A percentile compares a stretch with the other conserved stretches of the same genome.
Evolutionary conservation across 2,329 filamentous ascomycete species (phyloP).

Genomic region (Stagonosporopsis cucurbitacearum): DNA sequence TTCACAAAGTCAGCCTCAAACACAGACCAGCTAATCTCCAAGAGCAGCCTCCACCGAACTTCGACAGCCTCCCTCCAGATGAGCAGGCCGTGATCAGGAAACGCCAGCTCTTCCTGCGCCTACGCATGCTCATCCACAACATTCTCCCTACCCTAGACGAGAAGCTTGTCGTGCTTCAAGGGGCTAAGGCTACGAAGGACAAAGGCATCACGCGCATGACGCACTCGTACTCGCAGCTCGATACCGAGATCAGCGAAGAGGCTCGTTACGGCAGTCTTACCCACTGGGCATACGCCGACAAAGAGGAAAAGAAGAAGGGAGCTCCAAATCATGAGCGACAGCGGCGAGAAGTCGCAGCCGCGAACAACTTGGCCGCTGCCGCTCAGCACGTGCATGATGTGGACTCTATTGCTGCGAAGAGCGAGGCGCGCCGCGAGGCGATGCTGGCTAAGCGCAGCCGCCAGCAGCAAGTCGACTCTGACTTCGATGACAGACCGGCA

Average conservation of each 20-base stretch:
- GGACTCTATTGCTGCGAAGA: constrained; percentile 79
- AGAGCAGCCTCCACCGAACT: constrained; percentile 37
- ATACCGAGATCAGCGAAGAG: constrained; percentile 90
- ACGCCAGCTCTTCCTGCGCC: constrained; percentile 77
- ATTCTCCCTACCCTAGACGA: constrained; percentile 93
- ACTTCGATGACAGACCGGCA: constrained; percentile 71
- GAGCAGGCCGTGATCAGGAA: constrained; percentile 65
- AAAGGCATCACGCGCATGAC: constrained; percentile 86
- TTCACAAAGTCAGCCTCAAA: constrained; percentile 41
- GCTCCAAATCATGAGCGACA: constrained; percentile 73
- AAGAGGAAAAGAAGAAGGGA: constrained; percentile 64
- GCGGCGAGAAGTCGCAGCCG: constrained; percentile 77
- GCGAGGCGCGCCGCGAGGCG: constrained; percentile 83
- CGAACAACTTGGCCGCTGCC: constrained; percentile 71
- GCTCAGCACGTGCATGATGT: constrained; percentile 79
- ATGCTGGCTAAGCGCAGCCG: constrained; percentile 73
- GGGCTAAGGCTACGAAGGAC: constrained; percentile 86
- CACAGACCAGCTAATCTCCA: constrained; percentile 28
- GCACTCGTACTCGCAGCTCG: constrained; percentile 84
- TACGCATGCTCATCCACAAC: constrained; percentile 78
- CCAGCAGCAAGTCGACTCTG: constrained; percentile 76
- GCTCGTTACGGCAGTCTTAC: constrained; percentile 88
- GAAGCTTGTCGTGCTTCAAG: constrained; percentile 95
- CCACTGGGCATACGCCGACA: constrained; percentile 95
- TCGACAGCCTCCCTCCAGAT: constrained; percentile 37